A percentile compares a stretch with the other conserved stretches of the same genome.
Conservation (phyloP, 2,329 filamentous ascomycete species). For the Biscogniauxia marginata region DNA sequence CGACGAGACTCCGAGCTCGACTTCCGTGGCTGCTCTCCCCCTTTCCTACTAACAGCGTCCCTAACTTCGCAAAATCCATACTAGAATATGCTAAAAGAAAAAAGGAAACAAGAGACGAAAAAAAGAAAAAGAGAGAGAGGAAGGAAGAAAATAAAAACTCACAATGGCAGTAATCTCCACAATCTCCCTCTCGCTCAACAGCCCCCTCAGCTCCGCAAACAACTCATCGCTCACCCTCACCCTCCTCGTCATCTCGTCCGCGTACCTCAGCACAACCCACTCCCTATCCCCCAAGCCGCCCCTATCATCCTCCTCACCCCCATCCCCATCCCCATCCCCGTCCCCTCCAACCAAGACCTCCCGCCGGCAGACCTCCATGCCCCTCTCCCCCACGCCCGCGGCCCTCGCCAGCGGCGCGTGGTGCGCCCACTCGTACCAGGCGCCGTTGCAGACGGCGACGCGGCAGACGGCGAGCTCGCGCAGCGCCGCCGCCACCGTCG, state of each 20-base stretch:
- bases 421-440: slow-evolving; percentile 83
- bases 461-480: slow-evolving; percentile 79
- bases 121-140: background rate
- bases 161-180: slow-evolving; percentile 80
- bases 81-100: background rate
- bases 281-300: slow-evolving; percentile 54
- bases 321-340: slow-evolving; percentile 8
- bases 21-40: too few relatives aligned
- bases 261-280: slow-evolving; percentile 68
- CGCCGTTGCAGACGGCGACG: slow-evolving; percentile 75
- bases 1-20: too few relatives aligned
- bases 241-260: slow-evolving; percentile 80
- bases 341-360: slow-evolving; percentile 27
- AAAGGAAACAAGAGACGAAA: background rate
- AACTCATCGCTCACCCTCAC: slow-evolving; percentile 68
- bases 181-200: slow-evolving; percentile 69
- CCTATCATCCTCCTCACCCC: slow-evolving; percentile 24
- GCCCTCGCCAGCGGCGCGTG: slow-evolving; percentile 67
- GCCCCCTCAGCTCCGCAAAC: slow-evolving; percentile 59
- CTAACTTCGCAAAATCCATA: too few relatives aligned
- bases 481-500: slow-evolving; percentile 51
- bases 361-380: slow-evolving; percentile 27
- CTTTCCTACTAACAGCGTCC: too few relatives aligned
- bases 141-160: slow-evolving; percentile 28
- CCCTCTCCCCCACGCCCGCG: slow-evolving; percentile 55